phyloP scores from a whole-genome alignment of 2,329 filamentous ascomycete species.

The Colletotrichum lupini region DNA sequence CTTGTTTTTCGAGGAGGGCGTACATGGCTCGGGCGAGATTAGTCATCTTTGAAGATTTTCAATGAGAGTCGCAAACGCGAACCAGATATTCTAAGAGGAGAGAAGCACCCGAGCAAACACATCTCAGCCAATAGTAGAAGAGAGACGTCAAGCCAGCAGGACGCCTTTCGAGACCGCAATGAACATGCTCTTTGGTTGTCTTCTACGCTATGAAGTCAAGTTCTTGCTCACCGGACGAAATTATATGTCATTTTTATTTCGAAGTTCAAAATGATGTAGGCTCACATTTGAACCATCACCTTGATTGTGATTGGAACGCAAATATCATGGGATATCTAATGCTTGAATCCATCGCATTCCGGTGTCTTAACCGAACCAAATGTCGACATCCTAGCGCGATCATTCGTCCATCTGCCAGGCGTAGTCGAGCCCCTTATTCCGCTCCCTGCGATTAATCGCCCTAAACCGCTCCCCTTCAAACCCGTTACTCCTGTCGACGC shows the following conservation, averaged over 20 bases:
- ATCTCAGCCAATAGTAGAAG: too few relatives aligned
- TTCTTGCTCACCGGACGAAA: neutral
- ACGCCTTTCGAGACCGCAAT: too few relatives aligned
- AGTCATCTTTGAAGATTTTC: too few relatives aligned
- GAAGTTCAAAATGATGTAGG: neutral
- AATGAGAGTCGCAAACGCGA: too few relatives aligned
- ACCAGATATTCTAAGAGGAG: too few relatives aligned
- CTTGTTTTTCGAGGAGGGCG: too few relatives aligned
- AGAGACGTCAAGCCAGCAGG: too few relatives aligned
- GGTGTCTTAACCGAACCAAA: neutral
- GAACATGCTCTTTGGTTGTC: neutral
- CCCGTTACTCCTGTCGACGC: constrained; percentile 91
- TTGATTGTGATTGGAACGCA: neutral
- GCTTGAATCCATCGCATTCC: neutral
- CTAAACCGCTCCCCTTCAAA: constrained; percentile 96
- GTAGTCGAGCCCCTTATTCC: constrained; percentile 85
- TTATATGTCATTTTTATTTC: neutral
- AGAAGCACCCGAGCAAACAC: too few relatives aligned
- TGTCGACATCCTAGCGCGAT: constrained; percentile 17
- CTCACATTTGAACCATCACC: too few relatives aligned
- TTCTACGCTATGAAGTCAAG: neutral
- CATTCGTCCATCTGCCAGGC: constrained; percentile 97
- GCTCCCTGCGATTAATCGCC: constrained; percentile 80
- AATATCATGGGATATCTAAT: neutral
- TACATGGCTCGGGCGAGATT: too few relatives aligned